Evolutionary conservation across 495 filamentous ascomycete genomes (phyloP).

Genomic region (Cenococcum geophilum): DNA sequence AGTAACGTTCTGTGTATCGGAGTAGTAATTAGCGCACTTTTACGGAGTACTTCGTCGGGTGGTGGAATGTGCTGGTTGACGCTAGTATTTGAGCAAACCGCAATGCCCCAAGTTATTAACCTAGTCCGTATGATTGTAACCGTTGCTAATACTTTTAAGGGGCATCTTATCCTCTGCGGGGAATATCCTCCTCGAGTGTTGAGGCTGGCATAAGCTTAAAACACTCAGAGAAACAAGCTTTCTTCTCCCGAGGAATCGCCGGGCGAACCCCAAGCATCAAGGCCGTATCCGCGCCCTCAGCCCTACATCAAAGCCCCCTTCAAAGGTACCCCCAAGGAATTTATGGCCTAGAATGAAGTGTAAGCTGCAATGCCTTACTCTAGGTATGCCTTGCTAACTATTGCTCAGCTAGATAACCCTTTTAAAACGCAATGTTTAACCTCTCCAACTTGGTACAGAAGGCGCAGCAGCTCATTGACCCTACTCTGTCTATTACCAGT

Average conservation of each 20-base stretch:
- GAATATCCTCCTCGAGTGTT: background rate
- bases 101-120: no score
- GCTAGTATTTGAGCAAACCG: no score
- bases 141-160: no score
- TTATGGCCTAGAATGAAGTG: conserved; percentile 15
- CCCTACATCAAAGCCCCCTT: conserved; percentile 18
- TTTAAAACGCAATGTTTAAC: conserved; percentile 37
- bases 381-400: conserved; percentile 5
- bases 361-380: background rate
- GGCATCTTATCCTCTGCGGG: no score
- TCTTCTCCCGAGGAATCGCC: background rate
- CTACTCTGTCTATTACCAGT: conserved; percentile 59
- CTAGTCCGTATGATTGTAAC: no score
- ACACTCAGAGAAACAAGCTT: conserved; percentile 15
- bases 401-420: background rate
- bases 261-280: background rate
- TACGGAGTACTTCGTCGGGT: no score
- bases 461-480: conserved; percentile 89
- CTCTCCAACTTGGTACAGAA: conserved; percentile 87
- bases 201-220: conserved; percentile 5
- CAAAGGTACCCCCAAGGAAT: conserved; percentile 11
- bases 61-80: no score
- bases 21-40: no score
- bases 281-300: conserved; percentile 16
- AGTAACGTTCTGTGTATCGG: no score